These are phyloP conservation scores for Aplosporella prunicola DNA, from an alignment of 2,329 filamentous ascomycete genomes.

Conservation along the genomic window DNA sequence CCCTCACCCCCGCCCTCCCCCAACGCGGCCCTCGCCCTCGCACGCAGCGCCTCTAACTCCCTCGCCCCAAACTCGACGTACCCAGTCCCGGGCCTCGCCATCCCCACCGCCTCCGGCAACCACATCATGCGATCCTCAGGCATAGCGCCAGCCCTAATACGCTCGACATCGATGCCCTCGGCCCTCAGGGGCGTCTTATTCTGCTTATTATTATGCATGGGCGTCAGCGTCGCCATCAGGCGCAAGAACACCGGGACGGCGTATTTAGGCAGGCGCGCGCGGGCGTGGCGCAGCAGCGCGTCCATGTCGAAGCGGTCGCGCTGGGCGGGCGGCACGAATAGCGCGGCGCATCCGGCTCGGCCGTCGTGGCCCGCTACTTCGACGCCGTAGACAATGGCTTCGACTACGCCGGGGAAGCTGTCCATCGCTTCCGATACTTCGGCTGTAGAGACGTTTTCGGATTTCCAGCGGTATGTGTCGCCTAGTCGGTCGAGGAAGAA, in stretches of 20 bases:
- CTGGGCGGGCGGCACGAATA: neutral
- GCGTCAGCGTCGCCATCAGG: constrained; percentile 47
- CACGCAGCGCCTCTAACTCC: constrained; percentile 4
- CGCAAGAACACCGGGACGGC: constrained; percentile 68
- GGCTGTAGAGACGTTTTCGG: constrained; percentile 40
- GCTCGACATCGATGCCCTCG: constrained; percentile 54
- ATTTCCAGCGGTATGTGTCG: constrained; percentile 43
- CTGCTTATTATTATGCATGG: constrained; percentile 72
- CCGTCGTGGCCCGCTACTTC: constrained; percentile 40
- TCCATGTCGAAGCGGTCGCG: neutral
- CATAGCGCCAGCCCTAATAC: constrained; percentile 33
- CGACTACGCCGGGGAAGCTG: constrained; percentile 34
- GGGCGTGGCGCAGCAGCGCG: constrained; percentile 33
- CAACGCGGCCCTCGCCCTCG: neutral
- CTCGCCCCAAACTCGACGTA: constrained; percentile 7
- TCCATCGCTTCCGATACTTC: constrained; percentile 40
- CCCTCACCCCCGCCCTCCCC: neutral
- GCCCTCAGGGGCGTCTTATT: constrained; percentile 63
- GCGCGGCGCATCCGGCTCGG: constrained; percentile 48
- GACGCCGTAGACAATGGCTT: constrained; percentile 42
- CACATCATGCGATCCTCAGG: constrained; percentile 23
- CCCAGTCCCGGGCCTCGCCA: neutral
- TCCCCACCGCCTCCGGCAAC: constrained; percentile 19
- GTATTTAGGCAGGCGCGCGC: constrained; percentile 56
- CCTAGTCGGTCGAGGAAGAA: constrained; percentile 41